Evolutionary conservation across 208 protist genomes (phyloP).

Genomic region (Lotmaria passim): DNA sequence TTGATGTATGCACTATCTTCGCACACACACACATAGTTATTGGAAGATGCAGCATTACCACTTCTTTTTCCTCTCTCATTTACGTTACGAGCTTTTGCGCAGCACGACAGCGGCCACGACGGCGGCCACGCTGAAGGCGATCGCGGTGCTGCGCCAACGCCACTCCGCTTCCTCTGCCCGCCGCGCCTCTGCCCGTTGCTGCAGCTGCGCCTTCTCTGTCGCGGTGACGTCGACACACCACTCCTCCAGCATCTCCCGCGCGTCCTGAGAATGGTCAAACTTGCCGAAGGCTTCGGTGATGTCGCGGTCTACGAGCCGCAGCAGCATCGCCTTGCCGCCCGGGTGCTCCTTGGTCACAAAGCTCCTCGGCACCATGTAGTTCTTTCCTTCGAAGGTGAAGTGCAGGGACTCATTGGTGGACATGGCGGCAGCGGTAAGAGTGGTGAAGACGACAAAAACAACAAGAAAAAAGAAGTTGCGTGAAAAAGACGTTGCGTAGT

Average conservation of each 20-base stretch:
- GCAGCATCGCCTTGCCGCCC: constrained; percentile 34
- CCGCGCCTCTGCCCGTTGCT: constrained; percentile 22
- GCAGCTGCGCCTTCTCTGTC: constrained; percentile 9
- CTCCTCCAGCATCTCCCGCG: constrained; percentile 33
- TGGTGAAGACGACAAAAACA: background rate
- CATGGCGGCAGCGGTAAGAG: background rate
- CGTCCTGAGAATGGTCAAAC: constrained; percentile 39
- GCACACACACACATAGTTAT: background rate
- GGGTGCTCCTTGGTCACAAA: constrained; percentile 47
- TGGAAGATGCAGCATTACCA: background rate
- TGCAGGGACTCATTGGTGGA: constrained; percentile 18
- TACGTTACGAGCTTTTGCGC: constrained; percentile 22
- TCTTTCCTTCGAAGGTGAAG: constrained; percentile 36
- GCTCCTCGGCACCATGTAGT: constrained; percentile 37
- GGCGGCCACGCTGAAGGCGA: constrained; percentile 37
- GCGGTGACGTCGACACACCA: constrained; percentile 24
- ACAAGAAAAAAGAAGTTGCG: background rate
- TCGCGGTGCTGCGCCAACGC: constrained; percentile 45
- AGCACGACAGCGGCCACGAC: constrained; percentile 28
- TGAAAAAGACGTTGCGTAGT: too few relatives aligned
- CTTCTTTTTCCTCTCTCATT: background rate
- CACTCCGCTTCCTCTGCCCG: constrained; percentile 35
- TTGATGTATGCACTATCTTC: background rate
- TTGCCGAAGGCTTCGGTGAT: constrained; percentile 49
- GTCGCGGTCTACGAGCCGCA: constrained; percentile 28